phyloP scores from a whole-genome alignment of 2,329 filamentous ascomycete species.

The Cladosporium cucumerinum region DNA sequence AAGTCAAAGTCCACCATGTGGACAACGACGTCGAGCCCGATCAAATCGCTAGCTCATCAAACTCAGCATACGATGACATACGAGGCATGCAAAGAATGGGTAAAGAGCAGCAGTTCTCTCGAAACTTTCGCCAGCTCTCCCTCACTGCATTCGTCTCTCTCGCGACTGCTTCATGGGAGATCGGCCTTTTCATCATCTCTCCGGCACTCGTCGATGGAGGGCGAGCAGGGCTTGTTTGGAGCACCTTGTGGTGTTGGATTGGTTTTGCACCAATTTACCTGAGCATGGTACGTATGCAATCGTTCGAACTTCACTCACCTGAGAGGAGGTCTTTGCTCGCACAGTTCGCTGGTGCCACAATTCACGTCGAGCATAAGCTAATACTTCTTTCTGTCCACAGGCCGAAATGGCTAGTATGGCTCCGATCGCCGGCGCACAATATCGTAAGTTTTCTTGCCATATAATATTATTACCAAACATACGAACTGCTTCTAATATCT shows the following conservation, averaged over 20 bases:
- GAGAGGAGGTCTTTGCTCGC: neutral
- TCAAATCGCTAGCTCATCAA: slow-evolving; percentile 8
- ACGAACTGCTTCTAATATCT: neutral
- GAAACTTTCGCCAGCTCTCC: slow-evolving; percentile 23
- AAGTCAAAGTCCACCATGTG: neutral
- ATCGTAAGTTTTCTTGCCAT: slow-evolving; percentile 3
- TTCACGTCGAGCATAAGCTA: neutral
- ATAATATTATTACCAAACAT: neutral
- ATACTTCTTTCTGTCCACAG: neutral
- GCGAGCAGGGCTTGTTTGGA: slow-evolving; percentile 28
- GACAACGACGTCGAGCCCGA: slow-evolving; percentile 5
- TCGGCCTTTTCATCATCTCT: slow-evolving; percentile 19
- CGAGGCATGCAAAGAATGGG: slow-evolving; percentile 13
- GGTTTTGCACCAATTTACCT: slow-evolving; percentile 20
- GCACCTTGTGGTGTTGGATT: slow-evolving; percentile 24
- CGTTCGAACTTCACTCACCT: neutral
- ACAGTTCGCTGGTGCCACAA: neutral
- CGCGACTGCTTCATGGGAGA: slow-evolving; percentile 22
- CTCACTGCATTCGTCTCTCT: slow-evolving; percentile 20
- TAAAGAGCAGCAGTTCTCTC: slow-evolving; percentile 22
- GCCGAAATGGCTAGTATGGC: slow-evolving; percentile 19
- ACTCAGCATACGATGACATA: neutral
- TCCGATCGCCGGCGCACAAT: slow-evolving; percentile 32
- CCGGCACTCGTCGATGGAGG: slow-evolving; percentile 28
- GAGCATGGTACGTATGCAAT: neutral